Evolutionary conservation across 352 stramenopile genomes (phyloP), one percentile per base, ranked within the genome.

Genomic region (Blastocystis sp.): DNA sequence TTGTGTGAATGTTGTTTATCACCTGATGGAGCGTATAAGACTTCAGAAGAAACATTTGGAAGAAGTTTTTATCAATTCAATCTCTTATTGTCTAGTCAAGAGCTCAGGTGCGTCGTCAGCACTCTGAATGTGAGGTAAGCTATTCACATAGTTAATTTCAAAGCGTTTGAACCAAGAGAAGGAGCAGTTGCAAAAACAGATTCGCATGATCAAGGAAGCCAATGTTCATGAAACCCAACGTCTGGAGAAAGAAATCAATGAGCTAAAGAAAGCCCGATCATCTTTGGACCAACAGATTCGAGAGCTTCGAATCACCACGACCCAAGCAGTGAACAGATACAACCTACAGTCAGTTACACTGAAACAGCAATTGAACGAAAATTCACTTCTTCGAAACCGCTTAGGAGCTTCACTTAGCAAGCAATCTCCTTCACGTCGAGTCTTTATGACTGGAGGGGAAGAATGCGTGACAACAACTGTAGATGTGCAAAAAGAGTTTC

Each of bases 291-390:
- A 67, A 56, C 71, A 83, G 24, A 19, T 83, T 12, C 29, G 37
- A 43, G 71, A 83, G 16, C 19, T 54, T 21, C 49, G 39, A 3
- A n/a, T 42, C 51, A 57, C 27, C 2, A 54, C 71, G 0, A 83
- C 27, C 43, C 42, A 83, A 43, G 71, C 71, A 19, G 42, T 83
- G 43, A 83, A 83, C 54, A 32, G 32, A 52, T 83, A 65, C 51
- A 83, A 83, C 29, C 21, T 83, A 19, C 71, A 83, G 29, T 65
- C 71, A 24, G 71, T 83, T 3, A 83, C 51, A 21, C 1, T 83
- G 71, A 83, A 83, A 29, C 71, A 83, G 51, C 71, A 83, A 37
- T 32, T n/a, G 21, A 83, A 83, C 71, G 71, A 83, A 56, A 83
- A 65, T 27, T 32, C 42, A 4, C 29, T 37, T 4, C 71, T 83